Base-by-base conservation (phyloP, 108 stramenopile genomes). In the Nitzschia sp. region DNA sequence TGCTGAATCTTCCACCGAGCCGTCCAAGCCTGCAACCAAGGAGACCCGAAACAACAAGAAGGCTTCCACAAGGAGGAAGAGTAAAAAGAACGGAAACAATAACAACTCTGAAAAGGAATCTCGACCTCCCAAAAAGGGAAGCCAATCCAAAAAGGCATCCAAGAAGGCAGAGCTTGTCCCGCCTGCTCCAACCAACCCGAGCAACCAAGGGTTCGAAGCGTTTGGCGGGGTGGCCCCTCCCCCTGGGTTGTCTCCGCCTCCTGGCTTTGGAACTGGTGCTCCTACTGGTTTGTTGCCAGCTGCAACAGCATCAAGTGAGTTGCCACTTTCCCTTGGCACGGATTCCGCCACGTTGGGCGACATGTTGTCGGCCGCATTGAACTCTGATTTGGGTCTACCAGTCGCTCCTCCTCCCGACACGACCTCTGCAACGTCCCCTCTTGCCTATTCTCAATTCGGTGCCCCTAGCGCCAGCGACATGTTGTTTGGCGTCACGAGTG, bases 221-320 rank as follows among this genome's bases (percentile, higher is more conserved):
- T 25, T 21, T 20, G 10, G 15, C 24, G 61, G 61, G 2, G 21
- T 65, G 40, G 75, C 74, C 15, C 78, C 75, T 17, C 80, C 80
- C 37, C 80, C 84, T 41, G 78, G 75, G 0, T 42, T 85, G 14
- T 63, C 69, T n/a, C 84, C 84, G 17, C 84, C 84, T 22, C 84
- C 84, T 46, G 84, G 84, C 21, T 81, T 85, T 68, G 76, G 67
- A 17, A 26, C 12, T 58, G 41, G 41, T 38, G 37, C 43, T 10
- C 61, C 61, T 17, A 20, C 19, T 20, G 43, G 38, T 1, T 22
- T 46, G 10, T 21, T 10, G 10, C 22, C 61, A 10, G 17, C 61
- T 20, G 21, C 41, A 20, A 38, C 43, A 8, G 61, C 42, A 20
- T n/a, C 58, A 0, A 7, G 65, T 19, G 15, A 43, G 48, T 17